Conservation (phyloP, 2,329 filamentous ascomycete species). For the Claviceps fusiformis region DNA sequence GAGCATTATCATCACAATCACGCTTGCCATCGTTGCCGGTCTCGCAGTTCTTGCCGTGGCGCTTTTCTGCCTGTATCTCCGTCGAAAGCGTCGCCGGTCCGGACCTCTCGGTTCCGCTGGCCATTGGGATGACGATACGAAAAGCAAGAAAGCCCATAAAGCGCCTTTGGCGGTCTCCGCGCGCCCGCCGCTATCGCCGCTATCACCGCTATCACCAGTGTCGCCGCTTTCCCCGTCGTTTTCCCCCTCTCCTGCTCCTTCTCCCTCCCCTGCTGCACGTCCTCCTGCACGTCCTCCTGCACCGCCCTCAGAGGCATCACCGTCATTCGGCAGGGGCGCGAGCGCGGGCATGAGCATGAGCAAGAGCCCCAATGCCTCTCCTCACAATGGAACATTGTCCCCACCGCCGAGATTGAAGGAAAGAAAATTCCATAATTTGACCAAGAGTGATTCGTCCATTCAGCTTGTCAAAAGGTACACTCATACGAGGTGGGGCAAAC, state of each 20-base stretch:
- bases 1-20: background rate
- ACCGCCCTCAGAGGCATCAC: background rate
- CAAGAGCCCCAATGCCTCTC: background rate
- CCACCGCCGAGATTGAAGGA: constrained; percentile 4
- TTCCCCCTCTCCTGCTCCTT: background rate
- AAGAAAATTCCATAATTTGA: constrained; percentile 2
- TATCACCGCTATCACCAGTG: background rate
- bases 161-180: background rate
- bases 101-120: background rate
- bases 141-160: background rate
- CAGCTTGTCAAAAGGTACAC: background rate
- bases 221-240: background rate
- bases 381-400: background rate
- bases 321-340: background rate
- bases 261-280: background rate
- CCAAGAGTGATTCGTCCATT: constrained; percentile 1
- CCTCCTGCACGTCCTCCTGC: background rate
- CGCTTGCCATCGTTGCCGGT: background rate
- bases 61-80: background rate
- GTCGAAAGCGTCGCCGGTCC: background rate
- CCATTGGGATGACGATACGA: background rate
- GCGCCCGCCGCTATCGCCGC: background rate
- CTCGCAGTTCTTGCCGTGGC: background rate
- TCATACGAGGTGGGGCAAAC: constrained; percentile 4
- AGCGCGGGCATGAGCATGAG: background rate